Percentiles rank a stretch among this genome's conserved stretches.
Conservation (phyloP, 2,329 filamentous ascomycete species). For the Colletotrichum phormii region DNA sequence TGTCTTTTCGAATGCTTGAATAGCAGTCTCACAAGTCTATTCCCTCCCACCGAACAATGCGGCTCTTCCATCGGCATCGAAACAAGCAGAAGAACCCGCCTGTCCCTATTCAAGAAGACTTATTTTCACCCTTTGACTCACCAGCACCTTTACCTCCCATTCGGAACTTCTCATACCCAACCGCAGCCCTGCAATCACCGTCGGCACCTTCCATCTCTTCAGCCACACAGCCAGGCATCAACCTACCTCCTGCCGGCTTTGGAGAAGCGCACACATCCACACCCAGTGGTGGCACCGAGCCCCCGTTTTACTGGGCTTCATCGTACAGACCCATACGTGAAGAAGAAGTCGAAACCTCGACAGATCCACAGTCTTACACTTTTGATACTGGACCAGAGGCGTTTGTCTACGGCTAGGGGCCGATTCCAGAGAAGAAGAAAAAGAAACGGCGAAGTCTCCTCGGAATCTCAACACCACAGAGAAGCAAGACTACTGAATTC, state of each 20-base stretch:
- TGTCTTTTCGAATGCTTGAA: background rate
- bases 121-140: background rate
- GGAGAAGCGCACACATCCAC: background rate
- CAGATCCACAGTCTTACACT: background rate
- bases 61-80: conserved; percentile 18
- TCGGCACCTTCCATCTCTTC: background rate
- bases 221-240: background rate
- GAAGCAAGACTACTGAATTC: background rate
- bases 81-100: conserved; percentile 19
- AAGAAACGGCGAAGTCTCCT: conserved; percentile 29
- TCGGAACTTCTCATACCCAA: conserved; percentile 42
- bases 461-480: background rate
- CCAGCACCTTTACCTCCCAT: background rate
- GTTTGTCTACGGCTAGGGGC: conserved; percentile 32
- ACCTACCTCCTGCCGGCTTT: background rate
- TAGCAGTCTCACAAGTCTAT: background rate
- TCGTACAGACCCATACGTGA: conserved; percentile 16
- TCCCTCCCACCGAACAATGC: conserved; percentile 12
- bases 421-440: conserved; percentile 7
- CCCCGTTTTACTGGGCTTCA: conserved; percentile 33
- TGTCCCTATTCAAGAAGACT: background rate
- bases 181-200: conserved; percentile 11
- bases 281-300: background rate
- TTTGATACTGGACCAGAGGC: conserved; percentile 17
- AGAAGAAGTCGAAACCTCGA: background rate